phyloP scores from a whole-genome alignment of 495 filamentous ascomycete genomes.

The Trichoderma asperelloides region DNA sequence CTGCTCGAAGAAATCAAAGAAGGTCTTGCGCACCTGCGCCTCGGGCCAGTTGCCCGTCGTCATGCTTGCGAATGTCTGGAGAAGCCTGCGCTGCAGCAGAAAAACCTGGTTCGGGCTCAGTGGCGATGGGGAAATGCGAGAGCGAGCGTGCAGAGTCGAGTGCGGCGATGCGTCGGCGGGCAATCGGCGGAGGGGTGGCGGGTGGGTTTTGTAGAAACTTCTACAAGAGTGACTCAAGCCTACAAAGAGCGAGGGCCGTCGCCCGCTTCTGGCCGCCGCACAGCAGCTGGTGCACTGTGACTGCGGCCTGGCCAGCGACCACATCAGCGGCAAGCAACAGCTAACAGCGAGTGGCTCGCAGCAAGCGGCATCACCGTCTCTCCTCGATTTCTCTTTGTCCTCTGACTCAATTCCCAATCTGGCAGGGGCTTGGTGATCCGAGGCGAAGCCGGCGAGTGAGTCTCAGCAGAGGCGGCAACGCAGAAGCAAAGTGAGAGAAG shows the following conservation, averaged over 20 bases:
- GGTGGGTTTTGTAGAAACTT: slow-evolving; percentile 21
- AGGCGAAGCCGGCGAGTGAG: background rate
- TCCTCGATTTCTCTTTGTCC: background rate
- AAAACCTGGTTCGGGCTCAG: background rate
- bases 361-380: background rate
- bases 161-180: slow-evolving; percentile 16
- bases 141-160: background rate
- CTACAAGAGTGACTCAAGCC: slow-evolving; percentile 28
- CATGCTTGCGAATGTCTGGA: slow-evolving; percentile 25
- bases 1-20: slow-evolving; percentile 78
- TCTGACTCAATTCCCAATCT: background rate
- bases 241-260: slow-evolving; percentile 18
- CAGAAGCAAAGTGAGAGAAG: background rate
- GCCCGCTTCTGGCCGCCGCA: background rate
- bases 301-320: background rate
- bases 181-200: slow-evolving; percentile 15
- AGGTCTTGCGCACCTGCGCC: slow-evolving; percentile 57
- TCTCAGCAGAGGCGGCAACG: background rate
- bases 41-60: slow-evolving; percentile 51
- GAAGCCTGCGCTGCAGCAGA: slow-evolving; percentile 6
- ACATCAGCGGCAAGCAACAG: background rate
- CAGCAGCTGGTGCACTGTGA: background rate
- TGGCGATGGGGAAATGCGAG: background rate
- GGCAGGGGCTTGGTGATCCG: no score
- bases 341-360: background rate